A percentile compares a stretch with the other conserved stretches of the same genome.
Conservation (phyloP, 164 flowering plant species). For the Stephania japonica region DNA sequence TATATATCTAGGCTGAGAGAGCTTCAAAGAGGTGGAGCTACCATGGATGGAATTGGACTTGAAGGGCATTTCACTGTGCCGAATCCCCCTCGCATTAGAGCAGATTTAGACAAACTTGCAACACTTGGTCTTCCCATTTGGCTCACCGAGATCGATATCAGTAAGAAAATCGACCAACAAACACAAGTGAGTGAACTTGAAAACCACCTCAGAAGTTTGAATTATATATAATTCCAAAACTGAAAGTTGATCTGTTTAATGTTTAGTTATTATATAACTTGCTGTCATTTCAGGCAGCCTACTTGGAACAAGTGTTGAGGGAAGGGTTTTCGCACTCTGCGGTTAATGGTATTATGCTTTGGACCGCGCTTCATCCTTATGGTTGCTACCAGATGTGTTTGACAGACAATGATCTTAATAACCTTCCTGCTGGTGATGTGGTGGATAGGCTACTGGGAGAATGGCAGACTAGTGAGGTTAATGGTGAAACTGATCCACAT, state of each 20-base stretch:
- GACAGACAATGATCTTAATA: slow-evolving; percentile 54
- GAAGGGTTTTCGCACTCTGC: slow-evolving; percentile 94
- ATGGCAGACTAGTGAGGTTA: slow-evolving; percentile 50
- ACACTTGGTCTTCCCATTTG: slow-evolving; percentile 81
- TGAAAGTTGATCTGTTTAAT: background rate
- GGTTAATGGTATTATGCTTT: slow-evolving; percentile 77
- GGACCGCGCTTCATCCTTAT: slow-evolving; percentile 65
- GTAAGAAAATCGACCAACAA: slow-evolving; percentile 38
- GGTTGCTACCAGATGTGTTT: slow-evolving; percentile 95
- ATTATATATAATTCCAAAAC: background rate
- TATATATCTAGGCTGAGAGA: slow-evolving; percentile 53
- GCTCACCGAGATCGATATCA: slow-evolving; percentile 91
- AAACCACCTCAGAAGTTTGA: background rate
- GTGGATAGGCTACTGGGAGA: slow-evolving; percentile 75
- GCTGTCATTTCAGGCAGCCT: slow-evolving; percentile 41
- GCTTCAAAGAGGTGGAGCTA: slow-evolving; percentile 43
- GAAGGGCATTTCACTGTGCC: slow-evolving; percentile 76
- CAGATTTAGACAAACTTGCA: slow-evolving; percentile 71
- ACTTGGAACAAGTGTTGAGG: slow-evolving; percentile 70
- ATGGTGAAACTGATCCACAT: slow-evolving; percentile 48
- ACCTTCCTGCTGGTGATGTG: slow-evolving; percentile 73
- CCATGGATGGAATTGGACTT: slow-evolving; percentile 75
- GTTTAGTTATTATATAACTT: background rate
- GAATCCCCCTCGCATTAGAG: slow-evolving; percentile 75
- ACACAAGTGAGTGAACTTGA: slow-evolving; percentile 44